These are phyloP conservation scores for Phytopythium ostracodes DNA, from an alignment of 352 stramenopile species.

Conservation along the genomic window DNA sequence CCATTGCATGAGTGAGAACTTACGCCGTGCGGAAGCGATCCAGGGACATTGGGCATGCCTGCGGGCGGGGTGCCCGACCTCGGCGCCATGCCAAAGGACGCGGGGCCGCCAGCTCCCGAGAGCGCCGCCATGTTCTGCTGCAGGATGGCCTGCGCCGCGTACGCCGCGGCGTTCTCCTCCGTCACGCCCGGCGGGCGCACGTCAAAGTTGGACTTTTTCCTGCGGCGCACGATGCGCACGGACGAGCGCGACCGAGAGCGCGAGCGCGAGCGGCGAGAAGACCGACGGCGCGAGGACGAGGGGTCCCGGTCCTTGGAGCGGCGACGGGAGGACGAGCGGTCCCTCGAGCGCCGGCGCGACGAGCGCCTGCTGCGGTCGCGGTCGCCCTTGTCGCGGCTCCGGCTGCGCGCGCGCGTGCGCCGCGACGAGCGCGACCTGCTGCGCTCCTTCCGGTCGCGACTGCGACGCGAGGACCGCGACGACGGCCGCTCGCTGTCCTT, in stretches of 20 bases:
- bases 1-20: background rate
- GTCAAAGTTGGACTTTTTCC: constrained; percentile 84
- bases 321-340: constrained; percentile 16
- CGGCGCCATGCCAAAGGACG: constrained; percentile 48
- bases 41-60: background rate
- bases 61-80: constrained; percentile 9
- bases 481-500: constrained; percentile 17
- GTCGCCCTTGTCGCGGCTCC: constrained; percentile 23
- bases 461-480: constrained; percentile 30
- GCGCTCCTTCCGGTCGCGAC: constrained; percentile 25
- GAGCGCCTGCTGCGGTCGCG: constrained; percentile 15
- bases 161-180: constrained; percentile 77
- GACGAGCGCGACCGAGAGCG: constrained; percentile 32
- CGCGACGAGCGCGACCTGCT: constrained; percentile 42
- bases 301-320: constrained; percentile 37
- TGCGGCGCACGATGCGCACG: constrained; percentile 40
- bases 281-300: constrained; percentile 26
- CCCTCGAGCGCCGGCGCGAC: constrained; percentile 25
- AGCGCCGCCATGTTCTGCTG: constrained; percentile 81
- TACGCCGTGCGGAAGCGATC: background rate
- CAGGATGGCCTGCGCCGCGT: constrained; percentile 78
- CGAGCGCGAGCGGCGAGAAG: constrained; percentile 28
- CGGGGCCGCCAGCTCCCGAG: constrained; percentile 51
- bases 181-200: constrained; percentile 76
- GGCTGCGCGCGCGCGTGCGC: constrained; percentile 25